These are phyloP conservation scores for Cardiospermum halicacabum DNA, from an alignment of 345 rosid genomes.

Conservation along the genomic window DNA sequence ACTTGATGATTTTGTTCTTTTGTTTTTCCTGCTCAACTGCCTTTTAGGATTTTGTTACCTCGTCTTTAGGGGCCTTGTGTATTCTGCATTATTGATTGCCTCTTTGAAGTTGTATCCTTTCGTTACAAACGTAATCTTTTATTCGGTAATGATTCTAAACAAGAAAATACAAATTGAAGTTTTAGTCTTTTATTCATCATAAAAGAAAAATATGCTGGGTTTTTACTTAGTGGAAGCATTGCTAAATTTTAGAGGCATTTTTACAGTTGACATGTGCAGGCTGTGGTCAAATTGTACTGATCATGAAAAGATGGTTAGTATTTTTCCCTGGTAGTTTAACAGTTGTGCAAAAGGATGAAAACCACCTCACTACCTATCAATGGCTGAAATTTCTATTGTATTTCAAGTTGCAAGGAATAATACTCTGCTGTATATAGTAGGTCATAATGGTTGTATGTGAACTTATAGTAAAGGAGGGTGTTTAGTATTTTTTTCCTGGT, in stretches of 20 bases:
- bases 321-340: not conserved
- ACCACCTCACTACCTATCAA: not conserved
- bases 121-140: not conserved
- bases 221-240: not conserved
- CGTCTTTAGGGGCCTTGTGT: not conserved
- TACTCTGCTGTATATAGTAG: not conserved
- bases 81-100: not conserved
- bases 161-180: not conserved
- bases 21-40: not conserved
- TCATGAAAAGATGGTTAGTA: too few relatives aligned
- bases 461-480: not conserved
- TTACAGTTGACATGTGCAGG: not conserved
- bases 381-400: not conserved
- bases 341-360: not conserved
- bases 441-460: not conserved
- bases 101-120: not conserved
- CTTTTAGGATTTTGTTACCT: not conserved
- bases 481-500: too few relatives aligned
- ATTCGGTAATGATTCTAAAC: not conserved
- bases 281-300: not conserved
- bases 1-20: not conserved
- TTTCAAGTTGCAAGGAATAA: slow-evolving; percentile 2
- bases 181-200: not conserved
- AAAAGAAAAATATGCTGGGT: not conserved
- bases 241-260: not conserved